Evolutionary conservation across 805 yeast genomes (phyloP).

Genomic region (Brettanomyces sp.): DNA sequence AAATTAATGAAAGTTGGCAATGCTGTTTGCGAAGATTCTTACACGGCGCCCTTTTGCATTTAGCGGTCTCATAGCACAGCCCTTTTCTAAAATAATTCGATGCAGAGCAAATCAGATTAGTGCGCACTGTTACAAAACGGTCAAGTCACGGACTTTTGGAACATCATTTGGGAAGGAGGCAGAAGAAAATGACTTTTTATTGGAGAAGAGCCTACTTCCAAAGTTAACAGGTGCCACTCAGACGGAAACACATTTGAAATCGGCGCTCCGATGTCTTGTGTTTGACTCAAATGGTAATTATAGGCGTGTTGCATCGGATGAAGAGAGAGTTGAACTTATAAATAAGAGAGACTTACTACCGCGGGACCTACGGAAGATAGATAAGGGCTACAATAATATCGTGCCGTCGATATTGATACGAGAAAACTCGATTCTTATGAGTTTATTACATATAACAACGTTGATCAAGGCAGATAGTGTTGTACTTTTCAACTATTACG

Average conservation of each 20-base stretch:
- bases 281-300: slow-evolving; percentile 37
- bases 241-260: not conserved
- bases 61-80: too few relatives aligned
- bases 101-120: not conserved
- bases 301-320: slow-evolving; percentile 35
- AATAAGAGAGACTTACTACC: slow-evolving; percentile 37
- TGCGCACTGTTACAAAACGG: not conserved
- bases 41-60: too few relatives aligned
- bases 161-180: not conserved
- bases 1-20: too few relatives aligned
- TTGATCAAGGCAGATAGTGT: slow-evolving; percentile 43
- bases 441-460: slow-evolving; percentile 41
- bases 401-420: slow-evolving; percentile 49
- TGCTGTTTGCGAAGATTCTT: too few relatives aligned
- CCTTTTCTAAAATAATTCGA: too few relatives aligned
- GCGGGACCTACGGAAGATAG: slow-evolving; percentile 45
- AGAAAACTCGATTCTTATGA: slow-evolving; percentile 36
- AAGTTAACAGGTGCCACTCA: slow-evolving; percentile 5
- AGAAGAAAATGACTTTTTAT: slow-evolving; percentile 5
- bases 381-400: slow-evolving; percentile 36
- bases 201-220: slow-evolving; percentile 20
- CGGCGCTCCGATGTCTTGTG: slow-evolving; percentile 34
- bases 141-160: not conserved
- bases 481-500: slow-evolving; percentile 38
- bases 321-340: slow-evolving; percentile 34